A percentile compares a stretch with the other conserved stretches of the same genome.
phyloP scores from a whole-genome alignment of 129 eudicot species.

The Flaveria trinervia region DNA sequence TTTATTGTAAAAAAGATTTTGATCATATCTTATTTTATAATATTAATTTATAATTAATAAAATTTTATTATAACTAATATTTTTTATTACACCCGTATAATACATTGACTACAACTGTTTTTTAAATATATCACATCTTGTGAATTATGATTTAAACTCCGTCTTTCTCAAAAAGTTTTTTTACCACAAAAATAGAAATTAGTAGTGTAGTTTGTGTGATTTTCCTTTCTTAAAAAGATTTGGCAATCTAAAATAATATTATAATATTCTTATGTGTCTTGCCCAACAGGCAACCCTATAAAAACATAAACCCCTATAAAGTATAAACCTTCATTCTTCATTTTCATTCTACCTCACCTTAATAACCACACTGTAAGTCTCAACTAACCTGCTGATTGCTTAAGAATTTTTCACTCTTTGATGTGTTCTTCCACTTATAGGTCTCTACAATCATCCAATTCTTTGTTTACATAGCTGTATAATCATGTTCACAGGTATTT shows the following conservation, averaged over 20 bases:
- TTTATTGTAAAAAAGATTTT: too few species aligned
- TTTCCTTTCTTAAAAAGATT: too few species aligned
- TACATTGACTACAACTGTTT: too few species aligned
- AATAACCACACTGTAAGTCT: slow-evolving; percentile 8
- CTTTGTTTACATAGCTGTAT: background rate
- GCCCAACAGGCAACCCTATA: background rate
- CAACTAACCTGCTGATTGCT: background rate
- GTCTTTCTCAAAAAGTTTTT: too few species aligned
- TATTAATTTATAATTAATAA: too few species aligned
- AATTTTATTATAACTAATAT: too few species aligned
- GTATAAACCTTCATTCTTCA: background rate
- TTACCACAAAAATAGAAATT: too few species aligned
- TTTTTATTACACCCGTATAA: too few species aligned
- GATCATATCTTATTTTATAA: too few species aligned
- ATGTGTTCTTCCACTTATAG: background rate
- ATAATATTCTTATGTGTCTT: background rate
- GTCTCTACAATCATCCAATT: background rate
- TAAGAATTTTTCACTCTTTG: background rate
- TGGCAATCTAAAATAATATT: background rate
- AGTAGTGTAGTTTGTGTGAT: too few species aligned
- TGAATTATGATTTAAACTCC: too few species aligned
- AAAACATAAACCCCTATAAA: slow-evolving; percentile 1
- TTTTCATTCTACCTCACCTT: background rate
- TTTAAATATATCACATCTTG: too few species aligned
- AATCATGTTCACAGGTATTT: background rate